Evolutionary conservation across 768 basidiomycete genomes (phyloP).

Genomic region (Imleria badia): DNA sequence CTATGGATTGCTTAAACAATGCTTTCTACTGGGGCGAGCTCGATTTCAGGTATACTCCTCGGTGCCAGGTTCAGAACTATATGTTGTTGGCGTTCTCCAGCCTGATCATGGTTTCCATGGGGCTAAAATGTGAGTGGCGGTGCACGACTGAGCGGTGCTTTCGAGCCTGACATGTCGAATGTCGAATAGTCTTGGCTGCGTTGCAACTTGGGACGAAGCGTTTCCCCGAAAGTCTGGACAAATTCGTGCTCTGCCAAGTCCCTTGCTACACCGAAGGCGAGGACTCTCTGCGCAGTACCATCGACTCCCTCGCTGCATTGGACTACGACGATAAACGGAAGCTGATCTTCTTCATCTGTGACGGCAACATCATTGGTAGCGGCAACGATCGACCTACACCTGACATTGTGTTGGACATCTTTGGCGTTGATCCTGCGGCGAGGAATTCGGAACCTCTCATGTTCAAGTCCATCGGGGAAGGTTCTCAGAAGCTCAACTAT

Average conservation of each 20-base stretch:
- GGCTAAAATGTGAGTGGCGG: constrained; percentile 52
- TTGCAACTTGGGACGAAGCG: constrained; percentile 60
- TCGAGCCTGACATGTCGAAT: constrained; percentile 6
- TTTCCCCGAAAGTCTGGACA: constrained; percentile 64
- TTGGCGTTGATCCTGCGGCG: constrained; percentile 63
- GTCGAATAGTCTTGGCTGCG: constrained; percentile 55
- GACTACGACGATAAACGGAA: constrained; percentile 74
- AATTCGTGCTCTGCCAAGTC: constrained; percentile 67
- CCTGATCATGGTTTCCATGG: constrained; percentile 56
- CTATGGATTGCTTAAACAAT: constrained; percentile 55
- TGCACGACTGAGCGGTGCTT: not conserved
- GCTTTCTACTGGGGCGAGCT: constrained; percentile 55
- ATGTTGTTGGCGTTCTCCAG: constrained; percentile 55
- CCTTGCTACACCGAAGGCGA: constrained; percentile 75
- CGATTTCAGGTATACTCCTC: constrained; percentile 58
- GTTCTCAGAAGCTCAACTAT: constrained; percentile 65
- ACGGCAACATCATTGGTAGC: constrained; percentile 69
- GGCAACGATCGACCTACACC: constrained; percentile 69
- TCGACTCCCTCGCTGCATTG: constrained; percentile 63
- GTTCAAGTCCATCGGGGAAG: constrained; percentile 70
- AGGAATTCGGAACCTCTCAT: constrained; percentile 62
- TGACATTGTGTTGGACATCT: constrained; percentile 63
- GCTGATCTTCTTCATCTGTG: constrained; percentile 63
- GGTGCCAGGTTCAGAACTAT: constrained; percentile 62
- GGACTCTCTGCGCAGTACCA: constrained; percentile 64